phyloP scores from a whole-genome alignment of 169 alveolate genomes.

The Ichthyophthirius multifiliis region DNA sequence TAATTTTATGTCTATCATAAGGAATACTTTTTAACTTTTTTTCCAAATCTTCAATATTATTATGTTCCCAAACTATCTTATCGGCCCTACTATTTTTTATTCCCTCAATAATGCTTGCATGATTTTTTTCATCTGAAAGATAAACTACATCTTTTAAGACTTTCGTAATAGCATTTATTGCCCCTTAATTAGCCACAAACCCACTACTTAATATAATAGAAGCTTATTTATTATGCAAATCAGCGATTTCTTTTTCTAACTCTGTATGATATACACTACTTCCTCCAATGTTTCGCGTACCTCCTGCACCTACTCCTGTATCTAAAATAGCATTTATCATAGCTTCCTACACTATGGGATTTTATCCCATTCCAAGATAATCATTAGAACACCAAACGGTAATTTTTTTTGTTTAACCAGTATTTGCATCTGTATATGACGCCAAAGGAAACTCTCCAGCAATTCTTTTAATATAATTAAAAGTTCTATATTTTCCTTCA shows the following conservation, averaged over 20 bases:
- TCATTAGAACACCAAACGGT: slow-evolving; percentile 85
- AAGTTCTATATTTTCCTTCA: slow-evolving; percentile 58
- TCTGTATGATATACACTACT: slow-evolving; percentile 69
- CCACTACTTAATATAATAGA: slow-evolving; percentile 84
- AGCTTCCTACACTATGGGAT: slow-evolving; percentile 76
- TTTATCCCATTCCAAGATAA: slow-evolving; percentile 86
- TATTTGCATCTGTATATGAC: slow-evolving; percentile 3
- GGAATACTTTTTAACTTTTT: slow-evolving; percentile 23
- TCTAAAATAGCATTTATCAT: slow-evolving; percentile 68
- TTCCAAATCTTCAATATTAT: slow-evolving; percentile 41
- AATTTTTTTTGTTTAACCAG: slow-evolving; percentile 25
- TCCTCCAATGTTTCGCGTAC: slow-evolving; percentile 90
- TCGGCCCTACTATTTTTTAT: slow-evolving; percentile 69
- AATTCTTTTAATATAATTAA: slow-evolving; percentile 42
- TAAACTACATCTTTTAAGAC: slow-evolving; percentile 69
- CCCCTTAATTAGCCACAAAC: slow-evolving; percentile 88
- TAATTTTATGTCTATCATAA: slow-evolving; percentile 56
- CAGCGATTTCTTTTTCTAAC: slow-evolving; percentile 83
- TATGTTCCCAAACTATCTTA: slow-evolving; percentile 39
- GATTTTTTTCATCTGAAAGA: slow-evolving; percentile 87
- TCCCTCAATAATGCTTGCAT: slow-evolving; percentile 89
- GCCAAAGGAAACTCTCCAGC: slow-evolving; percentile 55
- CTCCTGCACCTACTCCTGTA: slow-evolving; percentile 90
- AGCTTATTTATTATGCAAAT: slow-evolving; percentile 75
- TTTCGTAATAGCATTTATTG: slow-evolving; percentile 77